Percentiles rank a stretch among this genome's conserved stretches.
phyloP scores from a whole-genome alignment of 148 eudicot species.

The Agrostemma githago region DNA sequence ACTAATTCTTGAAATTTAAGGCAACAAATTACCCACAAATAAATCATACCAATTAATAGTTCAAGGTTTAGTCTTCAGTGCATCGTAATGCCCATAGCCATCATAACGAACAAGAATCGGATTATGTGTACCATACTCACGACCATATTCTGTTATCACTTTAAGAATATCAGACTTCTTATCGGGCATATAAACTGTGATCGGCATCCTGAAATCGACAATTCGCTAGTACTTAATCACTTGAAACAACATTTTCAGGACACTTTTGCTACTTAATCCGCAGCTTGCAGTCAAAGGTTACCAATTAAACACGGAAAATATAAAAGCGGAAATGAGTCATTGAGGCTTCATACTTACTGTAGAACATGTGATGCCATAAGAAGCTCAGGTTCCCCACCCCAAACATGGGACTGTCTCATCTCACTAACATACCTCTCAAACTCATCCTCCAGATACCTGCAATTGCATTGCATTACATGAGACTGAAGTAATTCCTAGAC shows the following conservation, averaged over 20 bases:
- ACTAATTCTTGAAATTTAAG: not conserved
- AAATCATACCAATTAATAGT: conserved; percentile 18
- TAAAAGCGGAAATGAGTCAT: not conserved
- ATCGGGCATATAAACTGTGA: conserved; percentile 71
- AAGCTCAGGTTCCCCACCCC: conserved; percentile 98
- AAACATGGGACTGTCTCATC: conserved; percentile 66
- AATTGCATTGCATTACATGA: not conserved
- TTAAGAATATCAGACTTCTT: conserved; percentile 42
- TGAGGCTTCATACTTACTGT: conserved; percentile 38
- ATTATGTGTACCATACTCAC: conserved; percentile 59
- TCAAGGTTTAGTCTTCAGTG: conserved; percentile 33
- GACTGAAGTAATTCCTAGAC: not conserved
- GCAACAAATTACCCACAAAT: not conserved
- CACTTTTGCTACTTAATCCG: not conserved
- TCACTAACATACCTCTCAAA: conserved; percentile 58
- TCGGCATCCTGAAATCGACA: conserved; percentile 60
- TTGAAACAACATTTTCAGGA: not conserved
- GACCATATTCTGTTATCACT: conserved; percentile 79
- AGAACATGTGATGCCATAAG: conserved; percentile 91
- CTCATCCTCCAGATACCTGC: conserved; percentile 77
- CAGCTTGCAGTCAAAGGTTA: not conserved
- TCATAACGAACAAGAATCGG: conserved; percentile 68
- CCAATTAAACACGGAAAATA: not conserved
- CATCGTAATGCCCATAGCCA: conserved; percentile 85
- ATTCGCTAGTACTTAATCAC: not conserved